Conservation (phyloP, 345 rosid species). For the Erysimum cheiranthoides region DNA sequence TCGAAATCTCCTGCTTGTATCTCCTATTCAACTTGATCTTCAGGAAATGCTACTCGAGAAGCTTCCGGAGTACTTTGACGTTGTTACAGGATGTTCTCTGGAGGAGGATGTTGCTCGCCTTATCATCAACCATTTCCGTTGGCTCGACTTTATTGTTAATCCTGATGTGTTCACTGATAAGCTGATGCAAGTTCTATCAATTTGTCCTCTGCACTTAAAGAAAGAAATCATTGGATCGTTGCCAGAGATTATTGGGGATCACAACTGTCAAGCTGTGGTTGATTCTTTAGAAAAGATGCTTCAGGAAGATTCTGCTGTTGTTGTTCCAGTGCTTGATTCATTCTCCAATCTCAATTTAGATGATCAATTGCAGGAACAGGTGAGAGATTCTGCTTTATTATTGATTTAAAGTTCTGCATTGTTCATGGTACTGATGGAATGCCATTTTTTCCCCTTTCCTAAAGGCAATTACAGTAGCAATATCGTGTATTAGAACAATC, state of each 20-base stretch:
- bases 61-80: conserved; percentile 72
- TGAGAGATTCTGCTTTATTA: conserved; percentile 31
- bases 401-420: conserved; percentile 24
- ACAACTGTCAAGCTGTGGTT: conserved; percentile 55
- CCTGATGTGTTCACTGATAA: conserved; percentile 62
- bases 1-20: conserved; percentile 69
- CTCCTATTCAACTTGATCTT: conserved; percentile 67
- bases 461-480: conserved; percentile 73
- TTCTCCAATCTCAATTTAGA: conserved; percentile 77
- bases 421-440: conserved; percentile 24
- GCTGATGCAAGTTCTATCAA: conserved; percentile 70
- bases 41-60: conserved; percentile 75
- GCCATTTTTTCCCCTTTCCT: conserved; percentile 5
- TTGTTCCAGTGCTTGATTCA: conserved; percentile 76
- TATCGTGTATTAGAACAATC: conserved; percentile 73
- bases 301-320: conserved; percentile 71
- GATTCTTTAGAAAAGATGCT: conserved; percentile 79
- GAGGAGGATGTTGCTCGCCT: conserved; percentile 77
- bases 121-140: conserved; percentile 72
- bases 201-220: conserved; percentile 70
- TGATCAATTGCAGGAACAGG: conserved; percentile 77
- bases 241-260: conserved; percentile 84
- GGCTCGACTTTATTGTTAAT: conserved; percentile 76
- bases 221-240: conserved; percentile 86
- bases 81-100: conserved; percentile 47